Evolutionary conservation across 495 filamentous ascomycete species (phyloP).

Genomic region (Penicillium soppii): DNA sequence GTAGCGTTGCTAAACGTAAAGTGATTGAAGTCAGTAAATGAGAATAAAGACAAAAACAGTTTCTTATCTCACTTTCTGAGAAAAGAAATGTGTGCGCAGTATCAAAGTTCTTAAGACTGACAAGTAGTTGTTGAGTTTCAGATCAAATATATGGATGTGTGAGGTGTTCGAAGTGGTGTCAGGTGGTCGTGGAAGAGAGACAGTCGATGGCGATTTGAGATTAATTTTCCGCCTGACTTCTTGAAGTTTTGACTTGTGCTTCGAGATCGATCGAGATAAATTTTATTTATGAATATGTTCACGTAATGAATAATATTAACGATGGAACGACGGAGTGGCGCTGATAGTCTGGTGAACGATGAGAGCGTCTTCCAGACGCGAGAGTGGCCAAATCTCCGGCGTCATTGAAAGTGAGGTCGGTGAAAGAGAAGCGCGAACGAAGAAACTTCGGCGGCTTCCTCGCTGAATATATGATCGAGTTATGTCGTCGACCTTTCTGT

Average conservation of each 20-base stretch:
- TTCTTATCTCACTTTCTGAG: background rate
- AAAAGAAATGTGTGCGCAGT: background rate
- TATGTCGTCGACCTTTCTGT: background rate
- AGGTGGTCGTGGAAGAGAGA: background rate
- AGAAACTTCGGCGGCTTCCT: background rate
- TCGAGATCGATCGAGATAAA: background rate
- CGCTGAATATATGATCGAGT: background rate
- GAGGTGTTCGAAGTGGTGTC: background rate
- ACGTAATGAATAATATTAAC: background rate
- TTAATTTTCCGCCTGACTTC: background rate
- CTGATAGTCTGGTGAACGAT: conserved; percentile 14
- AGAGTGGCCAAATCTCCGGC: conserved; percentile 7
- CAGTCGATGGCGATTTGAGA: background rate
- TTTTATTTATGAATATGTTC: background rate
- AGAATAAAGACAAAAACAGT: background rate
- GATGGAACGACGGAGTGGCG: background rate
- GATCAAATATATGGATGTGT: background rate
- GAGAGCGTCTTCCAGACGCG: conserved; percentile 14
- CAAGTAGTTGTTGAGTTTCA: background rate
- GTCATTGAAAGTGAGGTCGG: conserved; percentile 14
- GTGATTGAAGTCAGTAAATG: conserved; percentile 2
- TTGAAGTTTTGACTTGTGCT: background rate
- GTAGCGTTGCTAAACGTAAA: background rate
- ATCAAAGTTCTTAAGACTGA: background rate
- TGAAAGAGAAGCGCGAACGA: background rate